A percentile compares a stretch with the other conserved stretches of the same genome.
Evolutionary conservation across 495 filamentous ascomycete genomes (phyloP).

Genomic region (Xylaria curta): DNA sequence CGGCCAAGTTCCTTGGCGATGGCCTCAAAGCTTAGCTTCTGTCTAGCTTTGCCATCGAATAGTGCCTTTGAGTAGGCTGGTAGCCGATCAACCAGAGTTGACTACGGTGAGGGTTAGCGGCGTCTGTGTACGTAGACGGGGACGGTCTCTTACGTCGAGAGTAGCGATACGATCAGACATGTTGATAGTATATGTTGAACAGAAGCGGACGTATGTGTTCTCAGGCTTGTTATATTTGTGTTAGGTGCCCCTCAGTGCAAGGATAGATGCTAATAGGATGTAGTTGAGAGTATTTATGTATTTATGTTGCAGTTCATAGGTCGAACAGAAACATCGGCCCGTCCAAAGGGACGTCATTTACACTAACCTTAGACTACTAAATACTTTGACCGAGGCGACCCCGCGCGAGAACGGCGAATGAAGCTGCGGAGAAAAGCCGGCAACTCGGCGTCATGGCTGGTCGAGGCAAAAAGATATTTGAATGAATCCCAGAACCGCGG

Average conservation of each 20-base stretch:
- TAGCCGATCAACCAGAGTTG: constrained; percentile 57
- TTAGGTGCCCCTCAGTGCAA: not conserved
- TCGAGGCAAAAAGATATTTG: not conserved
- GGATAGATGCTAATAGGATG: not conserved
- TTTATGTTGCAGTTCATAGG: not conserved
- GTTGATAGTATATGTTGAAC: constrained; percentile 24
- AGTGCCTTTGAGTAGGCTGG: constrained; percentile 75
- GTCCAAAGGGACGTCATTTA: constrained; percentile 29
- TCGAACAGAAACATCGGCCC: not conserved
- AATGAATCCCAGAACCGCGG: constrained; percentile 8
- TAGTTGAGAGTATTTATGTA: not conserved
- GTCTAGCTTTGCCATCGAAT: constrained; percentile 81
- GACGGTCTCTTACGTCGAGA: constrained; percentile 42
- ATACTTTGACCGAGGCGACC: constrained; percentile 18
- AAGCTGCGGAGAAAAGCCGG: constrained; percentile 39
- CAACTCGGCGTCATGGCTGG: constrained; percentile 33
- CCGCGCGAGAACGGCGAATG: constrained; percentile 30
- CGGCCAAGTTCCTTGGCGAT: constrained; percentile 81
- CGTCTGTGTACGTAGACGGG: not conserved
- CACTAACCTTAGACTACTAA: not conserved
- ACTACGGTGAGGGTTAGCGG: constrained; percentile 20
- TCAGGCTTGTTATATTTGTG: not conserved
- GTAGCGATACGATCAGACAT: constrained; percentile 46
- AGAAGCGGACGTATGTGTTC: not conserved
- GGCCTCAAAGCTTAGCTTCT: constrained; percentile 77